These are phyloP conservation scores for Penicillium sp. DNA, from an alignment of 2,329 filamentous ascomycete species.

Conservation along the genomic window DNA sequence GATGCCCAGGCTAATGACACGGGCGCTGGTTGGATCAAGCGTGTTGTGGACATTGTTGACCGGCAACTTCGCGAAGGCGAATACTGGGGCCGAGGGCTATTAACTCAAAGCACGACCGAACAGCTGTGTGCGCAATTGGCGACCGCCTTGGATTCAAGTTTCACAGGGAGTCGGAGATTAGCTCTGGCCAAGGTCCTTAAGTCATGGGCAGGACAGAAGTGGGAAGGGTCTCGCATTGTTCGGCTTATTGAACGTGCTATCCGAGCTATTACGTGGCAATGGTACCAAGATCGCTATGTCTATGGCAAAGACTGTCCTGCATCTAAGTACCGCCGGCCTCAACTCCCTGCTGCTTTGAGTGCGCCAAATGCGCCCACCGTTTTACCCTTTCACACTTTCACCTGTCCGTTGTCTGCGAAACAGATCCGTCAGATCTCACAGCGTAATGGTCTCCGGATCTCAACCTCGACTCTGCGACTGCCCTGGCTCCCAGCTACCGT, in stretches of 20 bases:
- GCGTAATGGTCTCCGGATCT: constrained; percentile 89
- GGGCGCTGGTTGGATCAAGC: constrained; percentile 79
- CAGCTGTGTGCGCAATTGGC: constrained; percentile 53
- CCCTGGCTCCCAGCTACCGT: constrained; percentile 83
- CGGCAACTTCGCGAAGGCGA: constrained; percentile 86
- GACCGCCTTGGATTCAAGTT: constrained; percentile 32
- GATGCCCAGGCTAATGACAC: constrained; percentile 67
- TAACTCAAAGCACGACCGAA: constrained; percentile 59
- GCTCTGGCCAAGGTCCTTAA: constrained; percentile 42
- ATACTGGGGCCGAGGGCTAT: constrained; percentile 74
- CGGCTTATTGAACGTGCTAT: constrained; percentile 82
- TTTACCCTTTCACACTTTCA: constrained; percentile 96
- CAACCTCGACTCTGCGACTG: constrained; percentile 80
- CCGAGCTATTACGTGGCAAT: constrained; percentile 75
- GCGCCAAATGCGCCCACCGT: constrained; percentile 90
- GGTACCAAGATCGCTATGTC: constrained; percentile 83
- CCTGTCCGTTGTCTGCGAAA: constrained; percentile 85
- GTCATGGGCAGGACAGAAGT: constrained; percentile 71
- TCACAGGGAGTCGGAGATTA: constrained; percentile 25
- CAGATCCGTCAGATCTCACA: constrained; percentile 94
- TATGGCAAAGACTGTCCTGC: constrained; percentile 57
- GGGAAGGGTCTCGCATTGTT: constrained; percentile 85
- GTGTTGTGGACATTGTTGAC: constrained; percentile 85
- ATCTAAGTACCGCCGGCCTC: constrained; percentile 69
- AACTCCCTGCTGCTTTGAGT: constrained; percentile 69